Evolutionary conservation across 2,329 filamentous ascomycete species (phyloP).

Genomic region (Tolypocladium endophyticum): DNA sequence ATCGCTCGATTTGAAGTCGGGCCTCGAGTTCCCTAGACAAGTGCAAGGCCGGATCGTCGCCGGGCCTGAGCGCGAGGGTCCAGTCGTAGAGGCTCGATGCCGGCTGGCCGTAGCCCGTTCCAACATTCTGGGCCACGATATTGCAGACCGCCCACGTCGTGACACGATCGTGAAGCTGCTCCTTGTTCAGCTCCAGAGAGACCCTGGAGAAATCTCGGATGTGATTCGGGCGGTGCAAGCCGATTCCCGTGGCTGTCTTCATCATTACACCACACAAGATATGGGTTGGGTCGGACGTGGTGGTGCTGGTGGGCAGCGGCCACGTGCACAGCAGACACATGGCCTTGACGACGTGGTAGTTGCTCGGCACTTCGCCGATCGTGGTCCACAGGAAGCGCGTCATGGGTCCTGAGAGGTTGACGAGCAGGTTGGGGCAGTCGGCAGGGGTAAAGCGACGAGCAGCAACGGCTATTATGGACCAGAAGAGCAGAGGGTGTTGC

Average conservation of each 20-base stretch:
- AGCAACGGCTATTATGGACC: conserved; percentile 69
- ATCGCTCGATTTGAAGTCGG: conserved; percentile 60
- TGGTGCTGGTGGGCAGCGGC: conserved; percentile 74
- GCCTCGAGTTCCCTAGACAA: conserved; percentile 54
- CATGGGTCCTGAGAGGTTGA: conserved; percentile 55
- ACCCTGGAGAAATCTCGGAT: conserved; percentile 75
- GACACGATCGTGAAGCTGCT: conserved; percentile 69
- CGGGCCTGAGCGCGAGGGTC: conserved; percentile 53
- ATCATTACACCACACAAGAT: conserved; percentile 78
- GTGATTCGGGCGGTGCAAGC: conserved; percentile 69
- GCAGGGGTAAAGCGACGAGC: conserved; percentile 54
- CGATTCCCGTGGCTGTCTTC: conserved; percentile 76
- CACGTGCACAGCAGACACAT: conserved; percentile 71
- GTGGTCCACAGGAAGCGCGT: conserved; percentile 68
- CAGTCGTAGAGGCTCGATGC: conserved; percentile 69
- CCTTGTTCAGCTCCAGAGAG: conserved; percentile 63
- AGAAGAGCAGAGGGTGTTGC: conserved; percentile 74
- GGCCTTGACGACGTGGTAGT: conserved; percentile 72
- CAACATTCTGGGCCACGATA: conserved; percentile 69
- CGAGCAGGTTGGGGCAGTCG: conserved; percentile 51
- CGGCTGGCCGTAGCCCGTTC: conserved; percentile 76
- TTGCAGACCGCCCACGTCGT: conserved; percentile 81
- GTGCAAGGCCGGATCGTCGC: conserved; percentile 48
- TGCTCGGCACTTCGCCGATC: conserved; percentile 66
- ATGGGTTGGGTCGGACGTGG: conserved; percentile 70